These are phyloP conservation scores for Aspergillus leporis DNA, from an alignment of 495 filamentous ascomycete genomes.

Conservation along the genomic window DNA sequence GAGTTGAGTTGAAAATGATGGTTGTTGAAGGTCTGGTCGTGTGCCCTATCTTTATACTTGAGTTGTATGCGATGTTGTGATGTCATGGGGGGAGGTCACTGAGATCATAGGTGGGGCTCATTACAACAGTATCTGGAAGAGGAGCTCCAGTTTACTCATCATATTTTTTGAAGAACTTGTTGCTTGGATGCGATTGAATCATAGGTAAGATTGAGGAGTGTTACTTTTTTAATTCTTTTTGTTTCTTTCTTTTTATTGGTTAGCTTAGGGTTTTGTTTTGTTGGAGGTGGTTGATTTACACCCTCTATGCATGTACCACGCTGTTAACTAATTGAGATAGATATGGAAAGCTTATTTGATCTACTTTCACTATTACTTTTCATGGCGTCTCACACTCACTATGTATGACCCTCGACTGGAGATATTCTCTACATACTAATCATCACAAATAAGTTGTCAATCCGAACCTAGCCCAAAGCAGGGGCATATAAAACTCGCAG, in stretches of 20 bases:
- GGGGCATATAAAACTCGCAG: too few species aligned
- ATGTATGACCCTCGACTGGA: too few species aligned
- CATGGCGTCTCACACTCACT: too few species aligned
- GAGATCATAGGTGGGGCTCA: constrained; percentile 19
- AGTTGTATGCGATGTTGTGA: constrained; percentile 6
- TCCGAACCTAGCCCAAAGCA: too few species aligned
- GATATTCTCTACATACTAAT: too few species aligned
- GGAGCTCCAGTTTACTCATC: not conserved
- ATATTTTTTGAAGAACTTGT: not conserved
- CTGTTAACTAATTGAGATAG: too few species aligned
- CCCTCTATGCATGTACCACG: not conserved
- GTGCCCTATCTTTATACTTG: constrained; percentile 4
- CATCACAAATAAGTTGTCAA: too few species aligned
- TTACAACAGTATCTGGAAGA: constrained; percentile 1
- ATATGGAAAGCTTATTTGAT: too few species aligned
- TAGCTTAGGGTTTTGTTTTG: not conserved
- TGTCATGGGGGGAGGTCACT: constrained; percentile 9
- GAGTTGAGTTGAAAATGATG: not conserved
- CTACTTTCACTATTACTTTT: too few species aligned
- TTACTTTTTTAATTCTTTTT: not conserved
- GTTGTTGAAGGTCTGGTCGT: constrained; percentile 2
- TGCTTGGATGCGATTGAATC: not conserved
- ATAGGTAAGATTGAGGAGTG: not conserved
- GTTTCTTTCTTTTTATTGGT: not conserved
- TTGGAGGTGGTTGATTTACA: not conserved